Conservation (phyloP, 306 rosid genomes). For the Begonia fuchsioides region DNA sequence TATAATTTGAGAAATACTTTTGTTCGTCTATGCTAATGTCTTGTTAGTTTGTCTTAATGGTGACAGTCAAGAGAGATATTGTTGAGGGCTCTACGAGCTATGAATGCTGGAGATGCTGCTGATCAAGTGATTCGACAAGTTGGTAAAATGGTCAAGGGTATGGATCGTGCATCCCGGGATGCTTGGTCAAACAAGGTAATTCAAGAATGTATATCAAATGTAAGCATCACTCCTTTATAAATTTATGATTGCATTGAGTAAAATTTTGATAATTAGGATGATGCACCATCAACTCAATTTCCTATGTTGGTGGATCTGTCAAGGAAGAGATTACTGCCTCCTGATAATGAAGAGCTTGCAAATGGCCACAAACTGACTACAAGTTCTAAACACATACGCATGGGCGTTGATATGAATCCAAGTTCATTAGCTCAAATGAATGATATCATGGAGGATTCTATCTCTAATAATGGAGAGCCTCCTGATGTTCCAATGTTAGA, state of each 20-base stretch:
- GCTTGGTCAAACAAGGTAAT: conserved; percentile 60
- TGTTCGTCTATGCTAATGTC: conserved; percentile 10
- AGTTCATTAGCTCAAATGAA: conserved; percentile 35
- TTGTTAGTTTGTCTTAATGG: conserved; percentile 15
- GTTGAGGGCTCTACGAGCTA: conserved; percentile 63
- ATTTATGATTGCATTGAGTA: not conserved
- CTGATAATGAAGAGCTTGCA: conserved; percentile 50
- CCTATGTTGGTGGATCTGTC: conserved; percentile 45
- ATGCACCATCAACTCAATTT: conserved; percentile 42
- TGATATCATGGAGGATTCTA: conserved; percentile 41
- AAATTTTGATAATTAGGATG: conserved; percentile 40
- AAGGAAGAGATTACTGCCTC: conserved; percentile 49
- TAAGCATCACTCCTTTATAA: conserved; percentile 7
- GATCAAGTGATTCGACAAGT: conserved; percentile 94
- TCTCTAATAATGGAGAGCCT: conserved; percentile 40
- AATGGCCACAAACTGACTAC: conserved; percentile 44
- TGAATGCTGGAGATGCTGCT: conserved; percentile 91
- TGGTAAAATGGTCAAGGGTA: conserved; percentile 64
- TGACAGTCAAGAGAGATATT: conserved; percentile 82
- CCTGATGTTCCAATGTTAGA: conserved; percentile 43
- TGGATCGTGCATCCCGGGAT: conserved; percentile 71
- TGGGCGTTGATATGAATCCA: conserved; percentile 36
- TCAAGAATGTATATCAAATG: not conserved
- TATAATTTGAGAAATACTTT: conserved; percentile 1
- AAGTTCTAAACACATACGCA: conserved; percentile 40